These are phyloP conservation scores for Flaveria ramosissima DNA, from an alignment of 129 eudicot genomes.

Conservation along the genomic window DNA sequence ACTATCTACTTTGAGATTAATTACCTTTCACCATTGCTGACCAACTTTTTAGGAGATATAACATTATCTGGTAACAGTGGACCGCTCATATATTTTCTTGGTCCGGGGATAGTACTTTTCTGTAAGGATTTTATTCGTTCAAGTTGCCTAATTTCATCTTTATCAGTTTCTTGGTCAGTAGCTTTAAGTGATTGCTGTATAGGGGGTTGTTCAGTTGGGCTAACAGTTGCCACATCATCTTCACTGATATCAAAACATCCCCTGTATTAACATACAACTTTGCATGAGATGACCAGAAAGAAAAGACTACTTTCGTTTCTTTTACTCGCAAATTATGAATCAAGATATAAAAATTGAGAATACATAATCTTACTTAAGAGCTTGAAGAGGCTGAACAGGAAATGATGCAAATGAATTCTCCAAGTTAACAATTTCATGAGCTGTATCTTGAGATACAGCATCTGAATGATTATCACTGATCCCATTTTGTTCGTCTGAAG, in stretches of 20 bases:
- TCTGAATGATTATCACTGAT: constrained; percentile 43
- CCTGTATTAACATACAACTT: constrained; percentile 44
- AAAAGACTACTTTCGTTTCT: background rate
- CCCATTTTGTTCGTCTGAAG: constrained; percentile 43
- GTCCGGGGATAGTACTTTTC: constrained; percentile 43
- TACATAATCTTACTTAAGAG: constrained; percentile 62
- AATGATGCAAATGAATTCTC: constrained; percentile 71
- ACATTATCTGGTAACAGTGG: constrained; percentile 61
- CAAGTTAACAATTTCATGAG: constrained; percentile 50
- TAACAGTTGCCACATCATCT: constrained; percentile 48
- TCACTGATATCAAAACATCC: constrained; percentile 81
- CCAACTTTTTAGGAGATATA: constrained; percentile 53
- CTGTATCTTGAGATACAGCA: constrained; percentile 51
- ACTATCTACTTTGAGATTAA: background rate
- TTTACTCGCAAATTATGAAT: constrained; percentile 4
- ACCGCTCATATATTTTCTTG: constrained; percentile 52
- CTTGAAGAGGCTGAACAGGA: constrained; percentile 81
- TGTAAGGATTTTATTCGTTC: constrained; percentile 41
- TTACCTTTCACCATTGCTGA: constrained; percentile 54
- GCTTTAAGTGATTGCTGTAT: constrained; percentile 34
- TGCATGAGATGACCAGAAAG: constrained; percentile 20
- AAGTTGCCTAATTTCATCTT: constrained; percentile 34
- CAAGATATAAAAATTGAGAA: background rate
- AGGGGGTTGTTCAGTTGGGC: constrained; percentile 48
- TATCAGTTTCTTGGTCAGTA: constrained; percentile 50